These are phyloP conservation scores for Penicillium sp. DNA, from an alignment of 2,329 filamentous ascomycete species.

Conservation along the genomic window DNA sequence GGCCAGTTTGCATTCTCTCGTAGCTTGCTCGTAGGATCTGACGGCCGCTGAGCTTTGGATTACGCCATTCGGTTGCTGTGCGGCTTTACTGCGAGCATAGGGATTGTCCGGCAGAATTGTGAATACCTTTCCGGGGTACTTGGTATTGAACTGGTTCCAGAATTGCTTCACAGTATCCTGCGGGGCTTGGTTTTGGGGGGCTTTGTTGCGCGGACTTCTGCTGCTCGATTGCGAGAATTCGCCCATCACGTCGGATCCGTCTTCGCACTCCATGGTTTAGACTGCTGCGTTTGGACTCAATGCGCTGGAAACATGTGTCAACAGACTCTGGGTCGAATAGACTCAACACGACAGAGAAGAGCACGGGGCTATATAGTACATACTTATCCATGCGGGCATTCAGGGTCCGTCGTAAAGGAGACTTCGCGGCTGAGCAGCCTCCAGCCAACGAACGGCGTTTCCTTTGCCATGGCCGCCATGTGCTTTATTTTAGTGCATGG, in stretches of 20 bases:
- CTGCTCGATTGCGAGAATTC: slow-evolving; percentile 28
- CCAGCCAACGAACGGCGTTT: not conserved
- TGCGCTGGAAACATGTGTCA: not conserved
- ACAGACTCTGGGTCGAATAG: no score
- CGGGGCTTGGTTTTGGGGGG: slow-evolving; percentile 50
- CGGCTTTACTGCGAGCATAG: slow-evolving; percentile 59
- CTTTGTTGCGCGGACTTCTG: slow-evolving; percentile 27
- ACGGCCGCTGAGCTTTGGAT: slow-evolving; percentile 55
- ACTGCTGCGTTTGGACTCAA: not conserved
- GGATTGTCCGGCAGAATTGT: slow-evolving; percentile 66
- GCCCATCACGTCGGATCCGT: slow-evolving; percentile 24
- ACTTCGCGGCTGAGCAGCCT: not conserved
- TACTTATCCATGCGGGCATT: not conserved
- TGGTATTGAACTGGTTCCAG: slow-evolving; percentile 68
- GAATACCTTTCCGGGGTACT: slow-evolving; percentile 67
- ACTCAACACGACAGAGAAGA: no score
- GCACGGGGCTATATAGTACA: not conserved
- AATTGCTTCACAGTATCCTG: slow-evolving; percentile 69
- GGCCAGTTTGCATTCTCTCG: slow-evolving; percentile 61
- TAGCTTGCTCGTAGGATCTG: slow-evolving; percentile 69
- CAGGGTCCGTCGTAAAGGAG: no score
- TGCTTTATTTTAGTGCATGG: not conserved
- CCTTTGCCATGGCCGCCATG: not conserved
- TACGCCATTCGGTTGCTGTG: slow-evolving; percentile 52
- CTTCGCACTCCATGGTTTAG: slow-evolving; percentile 25